Conservation (phyloP, 2,329 filamentous ascomycete genomes). For the Botrytis hyacinthi region DNA sequence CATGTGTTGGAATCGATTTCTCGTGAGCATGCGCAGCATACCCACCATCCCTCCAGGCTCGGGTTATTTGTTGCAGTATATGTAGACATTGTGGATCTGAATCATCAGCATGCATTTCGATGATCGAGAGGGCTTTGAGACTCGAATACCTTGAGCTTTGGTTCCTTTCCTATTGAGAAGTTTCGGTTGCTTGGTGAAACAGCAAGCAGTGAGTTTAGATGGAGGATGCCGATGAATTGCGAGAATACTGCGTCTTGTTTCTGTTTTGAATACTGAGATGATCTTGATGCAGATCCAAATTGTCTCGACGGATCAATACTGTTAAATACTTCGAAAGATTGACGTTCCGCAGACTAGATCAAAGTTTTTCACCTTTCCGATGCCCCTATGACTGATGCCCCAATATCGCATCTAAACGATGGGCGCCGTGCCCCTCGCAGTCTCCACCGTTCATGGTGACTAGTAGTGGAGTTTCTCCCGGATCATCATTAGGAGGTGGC, state of each 20-base stretch:
- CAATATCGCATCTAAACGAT: not conserved
- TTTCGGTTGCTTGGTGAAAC: not conserved
- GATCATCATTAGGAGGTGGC: not conserved
- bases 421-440: not conserved
- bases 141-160: conserved; percentile 7
- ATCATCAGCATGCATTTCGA: not conserved
- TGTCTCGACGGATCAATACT: not conserved
- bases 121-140: not conserved
- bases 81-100: not conserved
- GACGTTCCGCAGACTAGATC: not conserved
- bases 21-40: conserved; percentile 21
- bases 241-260: not conserved
- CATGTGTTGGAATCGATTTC: conserved; percentile 22
- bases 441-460: not conserved
- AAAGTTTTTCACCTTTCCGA: not conserved
- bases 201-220: not conserved
- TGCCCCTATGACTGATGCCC: not conserved
- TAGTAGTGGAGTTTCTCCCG: not conserved
- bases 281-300: not conserved
- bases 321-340: not conserved
- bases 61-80: not conserved
- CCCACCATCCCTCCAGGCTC: conserved; percentile 25
- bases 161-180: not conserved
- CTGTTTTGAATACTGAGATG: not conserved
- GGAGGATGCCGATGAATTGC: not conserved